Conservation (phyloP, 495 filamentous ascomycete genomes). For the Tuber umbilicatum region DNA sequence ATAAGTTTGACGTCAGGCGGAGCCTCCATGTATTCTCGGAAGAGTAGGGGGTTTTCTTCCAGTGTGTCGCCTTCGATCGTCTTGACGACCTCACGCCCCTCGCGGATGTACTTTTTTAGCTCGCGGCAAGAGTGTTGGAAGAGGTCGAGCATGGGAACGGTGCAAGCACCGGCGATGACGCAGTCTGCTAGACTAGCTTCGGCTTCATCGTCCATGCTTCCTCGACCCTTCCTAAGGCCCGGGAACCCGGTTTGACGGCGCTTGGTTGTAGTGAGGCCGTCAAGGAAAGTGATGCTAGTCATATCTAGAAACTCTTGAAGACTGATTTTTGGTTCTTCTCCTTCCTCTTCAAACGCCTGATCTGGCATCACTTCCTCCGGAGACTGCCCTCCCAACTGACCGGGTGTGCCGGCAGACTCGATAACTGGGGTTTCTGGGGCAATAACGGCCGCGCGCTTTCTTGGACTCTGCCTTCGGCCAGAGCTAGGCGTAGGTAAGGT, state of each 20-base stretch:
- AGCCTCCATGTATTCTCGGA: conserved; percentile 85
- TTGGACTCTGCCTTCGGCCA: conserved; percentile 24
- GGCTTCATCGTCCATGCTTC: conserved; percentile 45
- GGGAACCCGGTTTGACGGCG: conserved; percentile 61
- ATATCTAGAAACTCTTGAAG: conserved; percentile 89
- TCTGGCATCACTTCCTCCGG: conserved; percentile 37
- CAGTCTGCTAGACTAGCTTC: conserved; percentile 61
- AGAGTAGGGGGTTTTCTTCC: conserved; percentile 80
- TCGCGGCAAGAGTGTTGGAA: conserved; percentile 95
- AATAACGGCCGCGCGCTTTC: conserved; percentile 24
- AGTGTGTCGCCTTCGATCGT: conserved; percentile 82
- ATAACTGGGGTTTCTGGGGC: conserved; percentile 4
- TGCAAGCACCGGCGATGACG: conserved; percentile 84
- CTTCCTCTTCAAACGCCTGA: conserved; percentile 41
- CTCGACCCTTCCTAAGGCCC: conserved; percentile 43
- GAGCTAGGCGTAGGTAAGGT: conserved; percentile 18
- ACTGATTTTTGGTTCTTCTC: conserved; percentile 64
- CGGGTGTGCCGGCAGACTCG: background rate
- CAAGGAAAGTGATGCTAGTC: conserved; percentile 96
- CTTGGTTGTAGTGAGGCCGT: conserved; percentile 81
- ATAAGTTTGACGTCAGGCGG: conserved; percentile 70
- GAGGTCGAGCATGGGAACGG: conserved; percentile 82
- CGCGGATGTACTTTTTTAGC: conserved; percentile 87
- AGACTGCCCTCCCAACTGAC: conserved; percentile 38
- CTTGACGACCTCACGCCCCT: conserved; percentile 76